Base-by-base conservation (phyloP, 768 basidiomycete genomes). In the Tulasnella calospora region DNA sequence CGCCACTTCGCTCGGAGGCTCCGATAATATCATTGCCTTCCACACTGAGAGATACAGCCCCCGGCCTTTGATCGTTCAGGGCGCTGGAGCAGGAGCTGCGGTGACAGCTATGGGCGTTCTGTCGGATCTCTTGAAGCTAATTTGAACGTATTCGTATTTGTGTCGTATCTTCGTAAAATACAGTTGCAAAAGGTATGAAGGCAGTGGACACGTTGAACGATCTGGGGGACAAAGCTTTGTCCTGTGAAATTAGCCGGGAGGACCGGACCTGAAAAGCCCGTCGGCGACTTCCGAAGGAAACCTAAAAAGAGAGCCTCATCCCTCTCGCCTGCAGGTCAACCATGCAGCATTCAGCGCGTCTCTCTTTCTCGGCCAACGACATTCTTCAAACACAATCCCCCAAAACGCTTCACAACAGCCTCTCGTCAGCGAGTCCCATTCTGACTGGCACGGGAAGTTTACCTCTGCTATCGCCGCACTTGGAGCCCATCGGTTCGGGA, bases 31-130 rank as follows among this genome's bases (percentile, higher is more conserved):
- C 83, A 90, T 99, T 83, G 94, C 98, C 87, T 98, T 99, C 89
- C 93, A 95, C 83, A 98, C 97, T 0, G 91, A 93, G 82, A 88
- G 98, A 57, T 99, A 99, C 83, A 91, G 92, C 3, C 89, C 91
- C 10, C 86, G 95, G 57, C 97, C 98, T 1, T 86, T 99, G 77
- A 94, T 99, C 79, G 88, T 99, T 44, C 97, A 98, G 82, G 98
- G 98, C 73, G 92, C 96, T 0, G 98, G 98, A 3, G 98, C 98
- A 0, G 98, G 98, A n/a, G 95, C 95, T 0, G 95, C 93, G 35
- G 97, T 99, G 19, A 99, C 98, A 41, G 98, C 98, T 0, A 99
- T 99, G 95, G 98, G 98, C 10, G 96, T 98, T 21, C 88, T 97
- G 81, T 91, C 93, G 71, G 97, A 99, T 83, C 85, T 96, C 75